Evolutionary conservation across 2,329 filamentous ascomycete species (phyloP).

Genomic region (Ustilaginoidea virens): DNA sequence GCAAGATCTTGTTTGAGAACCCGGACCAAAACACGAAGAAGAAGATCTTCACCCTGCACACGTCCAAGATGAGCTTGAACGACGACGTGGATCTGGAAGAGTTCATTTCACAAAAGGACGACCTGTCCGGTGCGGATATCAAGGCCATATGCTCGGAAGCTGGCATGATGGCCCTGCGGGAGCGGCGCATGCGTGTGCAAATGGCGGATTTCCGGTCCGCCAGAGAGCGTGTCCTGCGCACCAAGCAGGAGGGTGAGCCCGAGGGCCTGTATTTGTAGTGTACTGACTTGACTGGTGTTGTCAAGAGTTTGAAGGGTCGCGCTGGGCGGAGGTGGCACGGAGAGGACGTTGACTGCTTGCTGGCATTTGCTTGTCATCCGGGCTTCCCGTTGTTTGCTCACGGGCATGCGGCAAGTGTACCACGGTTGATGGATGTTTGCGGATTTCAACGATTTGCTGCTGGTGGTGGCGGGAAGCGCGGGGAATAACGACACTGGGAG

Average conservation of each 20-base stretch:
- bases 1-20: constrained; percentile 74
- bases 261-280: constrained; percentile 94
- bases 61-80: constrained; percentile 93
- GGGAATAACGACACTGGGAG: too few species aligned
- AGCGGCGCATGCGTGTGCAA: constrained; percentile 93
- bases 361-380: too few species aligned
- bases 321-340: background rate
- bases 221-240: constrained; percentile 88
- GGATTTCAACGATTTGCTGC: too few species aligned
- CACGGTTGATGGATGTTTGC: too few species aligned
- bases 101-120: constrained; percentile 97
- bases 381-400: too few species aligned
- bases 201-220: constrained; percentile 96
- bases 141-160: constrained; percentile 98
- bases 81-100: constrained; percentile 97
- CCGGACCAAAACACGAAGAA: constrained; percentile 73
- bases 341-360: background rate
- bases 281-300: constrained; percentile 7
- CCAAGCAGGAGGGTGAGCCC: constrained; percentile 95
- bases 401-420: too few species aligned
- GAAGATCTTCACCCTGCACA: constrained; percentile 98
- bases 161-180: constrained; percentile 81
- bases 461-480: too few species aligned
- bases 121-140: constrained; percentile 92
- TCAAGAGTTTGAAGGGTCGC: background rate